A percentile compares a stretch with the other conserved stretches of the same genome.
These are phyloP conservation scores for Annulohypoxylon truncatum DNA, from an alignment of 2,329 filamentous ascomycete species.

Conservation along the genomic window DNA sequence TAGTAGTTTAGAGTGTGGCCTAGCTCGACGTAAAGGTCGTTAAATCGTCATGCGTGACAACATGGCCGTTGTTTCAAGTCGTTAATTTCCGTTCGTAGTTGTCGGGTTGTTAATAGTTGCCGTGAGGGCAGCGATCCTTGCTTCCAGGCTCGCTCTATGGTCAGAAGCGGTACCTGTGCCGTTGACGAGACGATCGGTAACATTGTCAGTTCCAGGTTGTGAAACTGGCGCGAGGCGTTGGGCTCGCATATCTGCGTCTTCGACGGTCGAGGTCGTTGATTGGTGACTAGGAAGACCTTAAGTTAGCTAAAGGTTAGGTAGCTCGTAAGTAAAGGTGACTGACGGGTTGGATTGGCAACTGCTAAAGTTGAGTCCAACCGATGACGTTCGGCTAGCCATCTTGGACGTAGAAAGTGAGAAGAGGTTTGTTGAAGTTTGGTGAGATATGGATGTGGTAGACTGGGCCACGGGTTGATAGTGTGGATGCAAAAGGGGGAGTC, in stretches of 20 bases:
- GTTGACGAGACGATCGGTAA: slow-evolving; percentile 21
- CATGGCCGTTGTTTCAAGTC: background rate
- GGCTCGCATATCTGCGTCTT: slow-evolving; percentile 6
- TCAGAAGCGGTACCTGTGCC: slow-evolving; percentile 6
- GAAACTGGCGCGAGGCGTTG: slow-evolving; percentile 5
- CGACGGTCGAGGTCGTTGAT: slow-evolving; percentile 16
- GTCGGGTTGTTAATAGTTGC: slow-evolving; percentile 47
- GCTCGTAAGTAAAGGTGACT: slow-evolving; percentile 5
- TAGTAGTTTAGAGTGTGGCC: background rate
- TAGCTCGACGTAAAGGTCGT: slow-evolving; percentile 9
- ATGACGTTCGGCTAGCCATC: slow-evolving; percentile 31
- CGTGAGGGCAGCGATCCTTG: slow-evolving; percentile 1
- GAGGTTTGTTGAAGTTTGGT: background rate
- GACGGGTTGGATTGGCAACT: slow-evolving; percentile 19
- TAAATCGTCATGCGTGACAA: background rate
- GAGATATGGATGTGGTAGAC: background rate
- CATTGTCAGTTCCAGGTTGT: background rate
- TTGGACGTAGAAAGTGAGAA: slow-evolving; percentile 6
- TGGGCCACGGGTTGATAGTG: background rate
- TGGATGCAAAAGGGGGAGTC: background rate
- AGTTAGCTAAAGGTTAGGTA: background rate
- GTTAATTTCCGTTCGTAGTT: background rate
- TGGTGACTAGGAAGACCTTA: slow-evolving; percentile 28
- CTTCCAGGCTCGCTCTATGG: slow-evolving; percentile 8
- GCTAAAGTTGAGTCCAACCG: slow-evolving; percentile 5